Percentiles rank a stretch among this genome's conserved stretches.
These are phyloP conservation scores for Calcarisporium arbuscula DNA, from an alignment of 2,329 filamentous ascomycete species.

Conservation along the genomic window DNA sequence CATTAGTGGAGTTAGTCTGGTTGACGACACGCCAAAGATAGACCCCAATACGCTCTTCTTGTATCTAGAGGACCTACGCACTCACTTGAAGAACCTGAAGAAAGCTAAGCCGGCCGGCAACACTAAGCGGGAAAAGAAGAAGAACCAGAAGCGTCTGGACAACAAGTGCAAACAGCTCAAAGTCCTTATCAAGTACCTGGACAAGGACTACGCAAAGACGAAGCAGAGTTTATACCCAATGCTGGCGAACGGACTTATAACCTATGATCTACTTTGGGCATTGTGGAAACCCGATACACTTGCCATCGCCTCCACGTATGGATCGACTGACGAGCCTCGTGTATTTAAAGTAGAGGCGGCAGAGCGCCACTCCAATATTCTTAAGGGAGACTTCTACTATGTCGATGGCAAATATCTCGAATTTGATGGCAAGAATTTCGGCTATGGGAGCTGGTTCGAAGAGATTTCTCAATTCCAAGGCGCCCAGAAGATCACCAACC, in stretches of 20 bases:
- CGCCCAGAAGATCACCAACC: slow-evolving; percentile 71
- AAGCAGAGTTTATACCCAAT: slow-evolving; percentile 77
- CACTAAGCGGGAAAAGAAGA: slow-evolving; percentile 52
- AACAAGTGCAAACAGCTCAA: slow-evolving; percentile 61
- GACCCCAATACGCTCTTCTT: slow-evolving; percentile 67
- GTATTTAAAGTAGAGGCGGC: slow-evolving; percentile 77
- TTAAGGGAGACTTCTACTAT: slow-evolving; percentile 68
- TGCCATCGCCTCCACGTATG: slow-evolving; percentile 71
- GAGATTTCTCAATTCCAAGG: slow-evolving; percentile 74
- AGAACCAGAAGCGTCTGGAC: slow-evolving; percentile 50
- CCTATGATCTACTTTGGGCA: slow-evolving; percentile 83
- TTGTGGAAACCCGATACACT: slow-evolving; percentile 83
- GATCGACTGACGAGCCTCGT: slow-evolving; percentile 66
- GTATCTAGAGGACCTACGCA: slow-evolving; percentile 72
- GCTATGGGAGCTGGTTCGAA: slow-evolving; percentile 62
- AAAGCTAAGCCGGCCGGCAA: slow-evolving; percentile 41
- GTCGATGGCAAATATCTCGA: slow-evolving; percentile 78
- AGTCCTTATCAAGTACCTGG: slow-evolving; percentile 68
- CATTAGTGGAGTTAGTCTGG: slow-evolving; percentile 58
- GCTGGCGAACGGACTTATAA: slow-evolving; percentile 75
- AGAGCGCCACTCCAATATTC: slow-evolving; percentile 61
- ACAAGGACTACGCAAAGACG: slow-evolving; percentile 70
- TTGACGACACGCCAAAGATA: slow-evolving; percentile 70
- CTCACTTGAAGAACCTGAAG: slow-evolving; percentile 58
- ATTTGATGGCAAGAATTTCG: slow-evolving; percentile 82